These are phyloP conservation scores for Penicillium maclennaniae DNA, from an alignment of 495 filamentous ascomycete species.

Conservation along the genomic window DNA sequence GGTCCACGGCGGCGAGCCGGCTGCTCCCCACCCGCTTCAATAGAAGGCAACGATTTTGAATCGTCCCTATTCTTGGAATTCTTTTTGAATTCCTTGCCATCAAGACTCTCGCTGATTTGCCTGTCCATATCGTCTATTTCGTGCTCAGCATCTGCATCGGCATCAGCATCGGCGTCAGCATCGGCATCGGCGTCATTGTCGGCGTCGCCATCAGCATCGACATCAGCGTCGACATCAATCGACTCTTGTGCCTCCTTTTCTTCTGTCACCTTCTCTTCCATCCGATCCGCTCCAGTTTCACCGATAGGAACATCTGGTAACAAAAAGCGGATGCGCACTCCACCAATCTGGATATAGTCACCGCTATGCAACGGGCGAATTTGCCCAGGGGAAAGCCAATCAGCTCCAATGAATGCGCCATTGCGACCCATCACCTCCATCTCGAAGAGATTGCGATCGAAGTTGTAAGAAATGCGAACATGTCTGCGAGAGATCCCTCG, in stretches of 20 bases:
- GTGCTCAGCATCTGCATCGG: slow-evolving; percentile 5
- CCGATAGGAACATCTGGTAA: slow-evolving; percentile 69
- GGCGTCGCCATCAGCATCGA: slow-evolving; percentile 32
- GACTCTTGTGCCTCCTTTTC: slow-evolving; percentile 27
- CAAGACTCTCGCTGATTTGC: slow-evolving; percentile 25
- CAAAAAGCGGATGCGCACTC: slow-evolving; percentile 67
- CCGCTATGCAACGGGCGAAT: slow-evolving; percentile 66
- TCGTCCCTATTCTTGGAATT: slow-evolving; percentile 5
- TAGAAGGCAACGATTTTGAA: slow-evolving; percentile 23
- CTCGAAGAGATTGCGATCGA: slow-evolving; percentile 68
- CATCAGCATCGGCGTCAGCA: slow-evolving; percentile 19
- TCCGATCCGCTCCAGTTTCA: slow-evolving; percentile 62
- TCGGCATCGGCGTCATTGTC: slow-evolving; percentile 26
- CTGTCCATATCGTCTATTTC: slow-evolving; percentile 36
- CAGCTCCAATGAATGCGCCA: slow-evolving; percentile 77
- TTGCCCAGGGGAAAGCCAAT: slow-evolving; percentile 58
- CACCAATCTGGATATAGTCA: slow-evolving; percentile 73
- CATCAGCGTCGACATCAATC: slow-evolving; percentile 13
- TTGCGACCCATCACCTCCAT: slow-evolving; percentile 80
- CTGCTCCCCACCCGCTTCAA: slow-evolving; percentile 32
- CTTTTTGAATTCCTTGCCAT: slow-evolving; percentile 37
- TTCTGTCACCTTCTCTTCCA: slow-evolving; percentile 58
- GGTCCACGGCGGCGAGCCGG: slow-evolving; percentile 73
- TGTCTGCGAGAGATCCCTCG: slow-evolving; percentile 80
- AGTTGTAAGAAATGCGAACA: slow-evolving; percentile 78